Evolutionary conservation across 305 asterid genomes (phyloP).

Genomic region (Fraxinus dipetala): DNA sequence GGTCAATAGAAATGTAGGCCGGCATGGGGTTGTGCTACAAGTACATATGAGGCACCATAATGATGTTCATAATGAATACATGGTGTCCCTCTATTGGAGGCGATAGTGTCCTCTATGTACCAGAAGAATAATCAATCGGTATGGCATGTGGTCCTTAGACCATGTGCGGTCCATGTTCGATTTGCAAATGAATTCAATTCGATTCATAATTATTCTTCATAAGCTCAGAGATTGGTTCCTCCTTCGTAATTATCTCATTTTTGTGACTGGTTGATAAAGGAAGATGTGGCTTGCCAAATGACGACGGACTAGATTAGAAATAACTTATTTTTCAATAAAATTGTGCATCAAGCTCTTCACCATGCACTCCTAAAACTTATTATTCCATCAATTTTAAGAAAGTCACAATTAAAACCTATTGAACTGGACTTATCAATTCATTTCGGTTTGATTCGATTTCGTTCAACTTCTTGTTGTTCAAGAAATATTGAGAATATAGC

Average conservation of each 20-base stretch:
- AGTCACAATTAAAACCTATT: background rate
- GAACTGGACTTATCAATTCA: background rate
- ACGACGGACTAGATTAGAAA: too few relatives aligned
- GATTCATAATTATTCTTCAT: background rate
- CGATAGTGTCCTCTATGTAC: background rate
- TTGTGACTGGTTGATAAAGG: too few relatives aligned
- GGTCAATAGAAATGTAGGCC: background rate
- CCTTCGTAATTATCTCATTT: background rate
- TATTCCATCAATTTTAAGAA: background rate
- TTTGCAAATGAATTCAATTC: background rate
- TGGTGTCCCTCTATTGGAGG: too few relatives aligned
- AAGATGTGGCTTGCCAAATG: too few relatives aligned
- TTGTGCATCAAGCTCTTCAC: too few relatives aligned
- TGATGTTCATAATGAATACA: background rate
- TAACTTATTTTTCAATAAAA: too few relatives aligned
- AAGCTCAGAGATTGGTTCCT: background rate
- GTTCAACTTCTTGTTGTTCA: background rate
- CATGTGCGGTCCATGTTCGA: background rate
- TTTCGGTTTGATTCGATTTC: background rate
- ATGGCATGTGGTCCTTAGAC: background rate
- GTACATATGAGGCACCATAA: too few relatives aligned
- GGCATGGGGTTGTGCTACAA: background rate
- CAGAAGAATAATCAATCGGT: too few relatives aligned
- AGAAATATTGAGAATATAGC: background rate
- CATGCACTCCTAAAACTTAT: too few relatives aligned